phyloP scores from a whole-genome alignment of 371 early-diverging fungal species.

The Mortierella sp. region DNA sequence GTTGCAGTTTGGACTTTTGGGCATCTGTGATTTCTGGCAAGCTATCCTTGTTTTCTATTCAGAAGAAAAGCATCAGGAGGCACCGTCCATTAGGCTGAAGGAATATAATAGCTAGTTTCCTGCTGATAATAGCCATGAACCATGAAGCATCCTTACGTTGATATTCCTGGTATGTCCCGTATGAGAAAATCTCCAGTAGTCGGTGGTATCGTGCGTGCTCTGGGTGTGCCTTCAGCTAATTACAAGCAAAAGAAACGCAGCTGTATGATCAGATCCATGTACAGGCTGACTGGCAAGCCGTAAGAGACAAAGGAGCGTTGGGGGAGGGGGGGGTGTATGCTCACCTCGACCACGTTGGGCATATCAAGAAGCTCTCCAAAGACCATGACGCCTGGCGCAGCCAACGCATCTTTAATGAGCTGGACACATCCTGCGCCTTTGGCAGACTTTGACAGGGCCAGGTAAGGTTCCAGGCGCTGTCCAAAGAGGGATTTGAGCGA shows the following conservation, averaged over 20 bases:
- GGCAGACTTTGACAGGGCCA: constrained; percentile 81
- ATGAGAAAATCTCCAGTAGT: constrained; percentile 78
- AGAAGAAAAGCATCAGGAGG: neutral
- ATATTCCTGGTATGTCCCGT: constrained; percentile 84
- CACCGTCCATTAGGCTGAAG: neutral
- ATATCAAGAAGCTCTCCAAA: constrained; percentile 82
- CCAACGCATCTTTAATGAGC: constrained; percentile 78
- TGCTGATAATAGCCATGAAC: neutral
- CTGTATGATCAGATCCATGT: too few relatives aligned
- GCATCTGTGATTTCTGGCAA: constrained; percentile 70
- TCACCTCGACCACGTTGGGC: constrained; percentile 78
- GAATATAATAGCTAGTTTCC: neutral
- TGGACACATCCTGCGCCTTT: constrained; percentile 79
- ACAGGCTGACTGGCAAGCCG: too few relatives aligned
- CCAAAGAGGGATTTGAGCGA: constrained; percentile 50
- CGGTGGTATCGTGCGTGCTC: constrained; percentile 68
- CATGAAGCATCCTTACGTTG: constrained; percentile 59
- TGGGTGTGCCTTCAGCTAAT: constrained; percentile 67
- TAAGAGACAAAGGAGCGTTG: neutral
- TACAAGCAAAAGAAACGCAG: too few relatives aligned
- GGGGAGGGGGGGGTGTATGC: neutral
- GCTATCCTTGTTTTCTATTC: constrained; percentile 56
- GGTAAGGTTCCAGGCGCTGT: constrained; percentile 73
- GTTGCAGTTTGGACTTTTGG: constrained; percentile 78
- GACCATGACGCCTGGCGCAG: constrained; percentile 81